A percentile compares a stretch with the other conserved stretches of the same genome.
These are phyloP conservation scores for Aspergillus asperescens DNA, from an alignment of 495 filamentous ascomycete genomes.

Conservation along the genomic window DNA sequence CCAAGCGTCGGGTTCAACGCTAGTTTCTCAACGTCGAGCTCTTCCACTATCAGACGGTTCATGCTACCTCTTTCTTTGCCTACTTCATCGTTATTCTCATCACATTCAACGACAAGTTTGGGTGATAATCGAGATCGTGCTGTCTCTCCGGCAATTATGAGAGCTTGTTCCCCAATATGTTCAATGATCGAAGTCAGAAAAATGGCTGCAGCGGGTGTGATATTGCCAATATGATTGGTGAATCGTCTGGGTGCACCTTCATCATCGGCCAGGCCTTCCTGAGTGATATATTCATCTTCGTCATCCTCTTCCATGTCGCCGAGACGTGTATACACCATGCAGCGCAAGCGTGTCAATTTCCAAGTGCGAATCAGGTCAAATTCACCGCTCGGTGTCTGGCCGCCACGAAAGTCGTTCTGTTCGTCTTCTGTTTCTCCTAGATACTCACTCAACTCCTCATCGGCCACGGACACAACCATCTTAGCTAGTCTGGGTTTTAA, in stretches of 20 bases:
- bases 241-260: conserved; percentile 48
- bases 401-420: conserved; percentile 53
- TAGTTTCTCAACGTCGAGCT: conserved; percentile 87
- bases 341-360: conserved; percentile 85
- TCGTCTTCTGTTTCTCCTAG: conserved; percentile 72
- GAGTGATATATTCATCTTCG: conserved; percentile 76
- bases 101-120: conserved; percentile 25
- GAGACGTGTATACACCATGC: conserved; percentile 96
- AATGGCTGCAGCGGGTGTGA: conserved; percentile 89
- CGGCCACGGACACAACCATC: conserved; percentile 80
- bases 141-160: conserved; percentile 84
- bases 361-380: conserved; percentile 87
- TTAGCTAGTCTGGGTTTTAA: conserved; percentile 82
- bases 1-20: conserved; percentile 84
- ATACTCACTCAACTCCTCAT: conserved; percentile 87
- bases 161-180: conserved; percentile 84
- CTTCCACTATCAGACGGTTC: conserved; percentile 75
- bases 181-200: conserved; percentile 94
- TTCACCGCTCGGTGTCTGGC: conserved; percentile 47
- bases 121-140: conserved; percentile 63
- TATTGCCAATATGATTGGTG: conserved; percentile 55
- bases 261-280: conserved; percentile 58
- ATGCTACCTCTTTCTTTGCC: conserved; percentile 29
- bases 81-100: conserved; percentile 14
- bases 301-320: conserved; percentile 98